Percentiles rank a stretch among this genome's conserved stretches.
These are phyloP conservation scores for Fusarium phyllophilum DNA, from an alignment of 2,329 filamentous ascomycete genomes.

Conservation along the genomic window DNA sequence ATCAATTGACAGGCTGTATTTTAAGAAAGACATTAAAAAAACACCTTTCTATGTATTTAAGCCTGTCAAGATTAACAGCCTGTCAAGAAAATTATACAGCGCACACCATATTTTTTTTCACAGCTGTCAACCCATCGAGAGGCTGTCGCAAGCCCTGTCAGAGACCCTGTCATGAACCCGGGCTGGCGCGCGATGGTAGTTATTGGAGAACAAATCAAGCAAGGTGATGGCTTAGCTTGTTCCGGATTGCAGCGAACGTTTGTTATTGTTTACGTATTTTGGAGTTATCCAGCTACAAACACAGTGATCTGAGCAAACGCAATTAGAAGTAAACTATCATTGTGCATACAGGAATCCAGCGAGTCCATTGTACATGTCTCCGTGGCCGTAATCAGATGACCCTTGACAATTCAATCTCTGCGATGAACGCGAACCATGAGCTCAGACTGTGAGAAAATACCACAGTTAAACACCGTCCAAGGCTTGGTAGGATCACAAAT, in stretches of 20 bases:
- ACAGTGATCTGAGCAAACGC: not conserved
- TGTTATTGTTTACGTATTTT: not conserved
- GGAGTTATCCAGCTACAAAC: not conserved
- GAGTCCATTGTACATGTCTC: not conserved
- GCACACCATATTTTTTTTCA: too few species aligned
- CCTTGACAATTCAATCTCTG: not conserved
- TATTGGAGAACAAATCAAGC: not conserved
- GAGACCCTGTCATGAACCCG: too few species aligned
- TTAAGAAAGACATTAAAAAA: too few species aligned
- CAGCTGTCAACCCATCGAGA: too few species aligned
- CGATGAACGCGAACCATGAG: constrained; percentile 39
- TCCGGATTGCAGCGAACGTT: not conserved
- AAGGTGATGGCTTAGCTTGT: not conserved
- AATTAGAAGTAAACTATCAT: not conserved
- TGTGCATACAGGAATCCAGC: not conserved
- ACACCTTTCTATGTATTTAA: too few species aligned
- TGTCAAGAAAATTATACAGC: too few species aligned
- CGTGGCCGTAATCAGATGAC: not conserved
- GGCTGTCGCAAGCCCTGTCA: too few species aligned
- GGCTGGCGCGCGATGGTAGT: too few species aligned
- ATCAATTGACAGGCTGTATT: too few species aligned
- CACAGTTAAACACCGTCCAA: constrained; percentile 47
- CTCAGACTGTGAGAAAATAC: constrained; percentile 47
- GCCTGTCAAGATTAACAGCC: too few species aligned
- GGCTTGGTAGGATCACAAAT: constrained; percentile 47